Conservation (phyloP, 768 basidiomycete species). For the Tephrocybe sp. region DNA sequence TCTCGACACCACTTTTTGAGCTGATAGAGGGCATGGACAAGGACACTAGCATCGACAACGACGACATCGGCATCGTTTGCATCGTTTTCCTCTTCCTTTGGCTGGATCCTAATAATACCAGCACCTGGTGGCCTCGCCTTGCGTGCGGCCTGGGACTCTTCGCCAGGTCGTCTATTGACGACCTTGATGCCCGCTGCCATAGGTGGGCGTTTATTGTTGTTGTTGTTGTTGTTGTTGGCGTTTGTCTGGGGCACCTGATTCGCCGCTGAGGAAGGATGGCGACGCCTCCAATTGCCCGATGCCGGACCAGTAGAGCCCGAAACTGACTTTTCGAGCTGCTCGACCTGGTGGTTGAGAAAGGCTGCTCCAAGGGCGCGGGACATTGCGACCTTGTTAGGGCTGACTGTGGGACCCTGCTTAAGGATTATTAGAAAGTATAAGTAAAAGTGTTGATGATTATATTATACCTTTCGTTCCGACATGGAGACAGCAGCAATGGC, state of each 20-base stretch:
- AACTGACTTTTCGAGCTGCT: constrained; percentile 81
- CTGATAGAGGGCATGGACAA: constrained; percentile 73
- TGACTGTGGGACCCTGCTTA: constrained; percentile 24
- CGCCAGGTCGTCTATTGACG: constrained; percentile 27
- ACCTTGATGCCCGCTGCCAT: constrained; percentile 30
- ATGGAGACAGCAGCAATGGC: no score
- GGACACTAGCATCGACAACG: constrained; percentile 78
- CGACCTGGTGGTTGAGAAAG: constrained; percentile 84
- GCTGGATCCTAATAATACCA: constrained; percentile 10
- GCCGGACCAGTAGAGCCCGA: constrained; percentile 37
- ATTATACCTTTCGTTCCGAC: neutral
- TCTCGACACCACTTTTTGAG: constrained; percentile 83
- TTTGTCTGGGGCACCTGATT: constrained; percentile 6
- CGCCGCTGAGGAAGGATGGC: constrained; percentile 20
- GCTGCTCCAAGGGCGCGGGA: constrained; percentile 85
- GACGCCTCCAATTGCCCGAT: constrained; percentile 63
- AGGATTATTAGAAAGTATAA: neutral
- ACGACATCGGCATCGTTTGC: constrained; percentile 71
- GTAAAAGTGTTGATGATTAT: neutral
- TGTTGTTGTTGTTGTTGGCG: neutral
- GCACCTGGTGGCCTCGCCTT: constrained; percentile 12
- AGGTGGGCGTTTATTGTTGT: constrained; percentile 28
- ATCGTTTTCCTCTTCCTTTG: constrained; percentile 36
- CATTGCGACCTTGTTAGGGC: constrained; percentile 69
- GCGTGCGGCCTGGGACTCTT: constrained; percentile 18